Conservation (phyloP, 306 rosid species). For the Rubus idaeus region DNA sequence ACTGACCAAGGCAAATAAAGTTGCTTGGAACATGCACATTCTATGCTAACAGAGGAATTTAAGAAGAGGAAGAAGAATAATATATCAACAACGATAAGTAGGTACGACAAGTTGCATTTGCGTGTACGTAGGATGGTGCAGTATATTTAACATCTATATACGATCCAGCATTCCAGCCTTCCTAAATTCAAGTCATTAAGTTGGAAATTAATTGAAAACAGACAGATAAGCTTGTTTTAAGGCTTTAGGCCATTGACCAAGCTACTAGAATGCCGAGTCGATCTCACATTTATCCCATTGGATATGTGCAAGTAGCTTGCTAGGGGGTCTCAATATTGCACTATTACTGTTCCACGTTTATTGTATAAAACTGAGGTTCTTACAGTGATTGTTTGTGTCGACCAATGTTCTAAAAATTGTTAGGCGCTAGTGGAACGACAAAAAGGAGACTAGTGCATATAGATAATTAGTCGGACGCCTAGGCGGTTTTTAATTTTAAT, state of each 20-base stretch:
- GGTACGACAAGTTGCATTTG: background rate
- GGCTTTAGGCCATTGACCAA: background rate
- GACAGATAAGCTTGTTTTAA: background rate
- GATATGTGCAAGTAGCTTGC: no score
- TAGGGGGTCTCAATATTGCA: no score
- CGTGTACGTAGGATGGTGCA: conserved; percentile 1
- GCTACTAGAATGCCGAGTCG: background rate
- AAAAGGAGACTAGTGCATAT: no score
- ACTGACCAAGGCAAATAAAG: background rate
- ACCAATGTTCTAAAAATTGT: no score
- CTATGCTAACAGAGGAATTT: background rate
- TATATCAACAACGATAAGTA: background rate
- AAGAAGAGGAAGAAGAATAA: background rate
- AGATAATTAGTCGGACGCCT: no score
- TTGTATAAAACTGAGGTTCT: no score
- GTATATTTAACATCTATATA: background rate
- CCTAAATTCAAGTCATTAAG: background rate
- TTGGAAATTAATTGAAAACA: background rate
- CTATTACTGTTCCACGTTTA: no score
- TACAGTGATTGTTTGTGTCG: no score
- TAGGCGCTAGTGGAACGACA: no score
- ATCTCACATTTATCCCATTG: no score
- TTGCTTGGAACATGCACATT: background rate
- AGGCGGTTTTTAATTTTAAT: no score
- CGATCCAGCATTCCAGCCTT: background rate